Evolutionary conservation across 441 rosid genomes (phyloP).

Genomic region (Melastoma candidum): DNA sequence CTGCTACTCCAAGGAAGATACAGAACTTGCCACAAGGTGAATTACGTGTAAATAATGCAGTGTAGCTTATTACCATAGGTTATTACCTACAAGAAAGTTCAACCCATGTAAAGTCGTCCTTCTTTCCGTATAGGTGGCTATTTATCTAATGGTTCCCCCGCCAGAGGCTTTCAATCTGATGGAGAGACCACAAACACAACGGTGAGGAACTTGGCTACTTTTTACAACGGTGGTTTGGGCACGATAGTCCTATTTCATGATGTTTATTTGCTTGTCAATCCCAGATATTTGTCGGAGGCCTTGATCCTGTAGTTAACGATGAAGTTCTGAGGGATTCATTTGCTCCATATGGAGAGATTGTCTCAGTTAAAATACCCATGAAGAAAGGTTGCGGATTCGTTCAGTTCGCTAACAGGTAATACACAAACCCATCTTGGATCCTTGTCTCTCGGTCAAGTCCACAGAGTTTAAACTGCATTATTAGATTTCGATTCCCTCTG

Average conservation of each 20-base stretch:
- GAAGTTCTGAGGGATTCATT: constrained; percentile 79
- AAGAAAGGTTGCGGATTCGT: constrained; percentile 96
- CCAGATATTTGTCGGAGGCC: constrained; percentile 76
- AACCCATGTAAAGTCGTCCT: constrained; percentile 8
- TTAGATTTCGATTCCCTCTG: no score
- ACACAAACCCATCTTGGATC: no score
- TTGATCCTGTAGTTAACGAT: constrained; percentile 71
- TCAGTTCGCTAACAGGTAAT: constrained; percentile 67
- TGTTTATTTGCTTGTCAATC: constrained; percentile 14
- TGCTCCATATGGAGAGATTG: constrained; percentile 78
- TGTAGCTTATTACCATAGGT: neutral
- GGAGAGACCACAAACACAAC: constrained; percentile 72
- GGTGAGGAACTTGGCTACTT: constrained; percentile 39
- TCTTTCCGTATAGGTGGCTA: neutral
- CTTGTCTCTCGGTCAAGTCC: no score
- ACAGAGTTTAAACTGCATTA: no score
- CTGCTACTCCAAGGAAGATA: constrained; percentile 90
- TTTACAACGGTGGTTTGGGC: neutral
- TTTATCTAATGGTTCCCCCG: constrained; percentile 4
- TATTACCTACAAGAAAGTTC: constrained; percentile 1
- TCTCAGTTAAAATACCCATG: constrained; percentile 85
- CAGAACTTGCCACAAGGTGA: constrained; percentile 92
- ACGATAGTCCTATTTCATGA: constrained; percentile 2
- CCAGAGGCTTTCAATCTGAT: constrained; percentile 55
- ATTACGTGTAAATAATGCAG: neutral